phyloP scores from a whole-genome alignment of 1,139 yeast genomes.

The Geotrichum siamense region DNA sequence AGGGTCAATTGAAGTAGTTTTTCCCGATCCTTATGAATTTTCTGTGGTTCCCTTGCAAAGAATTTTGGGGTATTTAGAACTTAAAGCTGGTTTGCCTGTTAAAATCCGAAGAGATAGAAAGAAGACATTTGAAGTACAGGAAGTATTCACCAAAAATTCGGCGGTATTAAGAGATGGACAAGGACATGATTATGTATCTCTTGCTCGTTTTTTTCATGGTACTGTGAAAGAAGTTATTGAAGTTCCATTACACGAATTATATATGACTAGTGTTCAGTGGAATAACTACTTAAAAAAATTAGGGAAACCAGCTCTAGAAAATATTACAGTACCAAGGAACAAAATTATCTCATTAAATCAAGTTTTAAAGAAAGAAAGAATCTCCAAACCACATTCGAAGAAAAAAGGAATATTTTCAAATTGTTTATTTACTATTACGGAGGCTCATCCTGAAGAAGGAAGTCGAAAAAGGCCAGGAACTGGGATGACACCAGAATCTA shows the following conservation, averaged over 20 bases:
- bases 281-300: constrained; percentile 19
- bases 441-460: neutral
- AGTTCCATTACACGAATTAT: constrained; percentile 20
- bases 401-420: constrained; percentile 32
- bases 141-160: neutral
- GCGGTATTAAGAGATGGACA: constrained; percentile 5
- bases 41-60: neutral
- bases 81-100: constrained; percentile 8
- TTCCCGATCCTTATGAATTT: neutral
- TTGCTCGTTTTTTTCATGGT: constrained; percentile 1
- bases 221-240: neutral
- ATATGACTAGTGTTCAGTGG: constrained; percentile 22
- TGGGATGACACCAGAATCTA: constrained; percentile 4
- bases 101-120: constrained; percentile 9
- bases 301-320: too few relatives aligned
- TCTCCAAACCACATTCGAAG: neutral
- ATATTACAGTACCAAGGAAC: neutral
- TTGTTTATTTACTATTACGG: constrained; percentile 41
- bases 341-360: too few relatives aligned
- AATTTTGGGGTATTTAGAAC: neutral
- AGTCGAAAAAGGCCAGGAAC: constrained; percentile 34
- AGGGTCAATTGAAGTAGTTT: neutral
- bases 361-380: neutral
- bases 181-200: constrained; percentile 12
- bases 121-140: constrained; percentile 5